Evolutionary conservation across 345 rosid species (phyloP).

Genomic region (Hibiscus syriacus): DNA sequence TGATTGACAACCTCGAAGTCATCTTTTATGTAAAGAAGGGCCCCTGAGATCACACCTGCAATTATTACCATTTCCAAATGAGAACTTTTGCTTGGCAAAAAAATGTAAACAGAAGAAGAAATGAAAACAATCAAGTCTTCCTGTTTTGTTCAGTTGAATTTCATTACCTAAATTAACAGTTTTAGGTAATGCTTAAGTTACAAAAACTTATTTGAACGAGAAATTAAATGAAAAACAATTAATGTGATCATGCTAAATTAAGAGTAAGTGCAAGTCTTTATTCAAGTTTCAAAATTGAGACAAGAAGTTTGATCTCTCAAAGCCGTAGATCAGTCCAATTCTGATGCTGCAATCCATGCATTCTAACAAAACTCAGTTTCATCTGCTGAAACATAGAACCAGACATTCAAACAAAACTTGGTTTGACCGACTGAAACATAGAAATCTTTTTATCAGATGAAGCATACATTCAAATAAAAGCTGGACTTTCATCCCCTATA

Average conservation of each 20-base stretch:
- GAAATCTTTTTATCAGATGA: background rate
- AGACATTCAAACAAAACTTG: background rate
- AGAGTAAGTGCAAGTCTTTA: no score
- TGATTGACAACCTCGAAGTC: conserved; percentile 69
- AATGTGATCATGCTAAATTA: background rate
- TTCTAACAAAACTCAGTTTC: no score
- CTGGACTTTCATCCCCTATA: no score
- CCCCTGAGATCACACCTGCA: conserved; percentile 95
- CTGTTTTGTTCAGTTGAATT: background rate
- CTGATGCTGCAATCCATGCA: background rate
- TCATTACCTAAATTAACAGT: background rate
- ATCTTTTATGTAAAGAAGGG: conserved; percentile 90
- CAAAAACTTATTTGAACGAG: background rate
- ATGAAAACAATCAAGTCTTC: background rate
- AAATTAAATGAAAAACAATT: background rate
- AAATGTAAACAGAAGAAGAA: background rate
- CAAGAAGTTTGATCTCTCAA: background rate
- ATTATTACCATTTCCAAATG: background rate
- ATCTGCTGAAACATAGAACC: no score
- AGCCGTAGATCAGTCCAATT: background rate
- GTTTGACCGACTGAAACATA: background rate
- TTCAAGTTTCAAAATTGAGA: background rate
- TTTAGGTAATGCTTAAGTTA: background rate
- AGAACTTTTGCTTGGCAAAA: background rate
- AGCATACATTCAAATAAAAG: no score